Conservation (phyloP, 2,329 filamentous ascomycete species). For the Diaporthe capsici region DNA sequence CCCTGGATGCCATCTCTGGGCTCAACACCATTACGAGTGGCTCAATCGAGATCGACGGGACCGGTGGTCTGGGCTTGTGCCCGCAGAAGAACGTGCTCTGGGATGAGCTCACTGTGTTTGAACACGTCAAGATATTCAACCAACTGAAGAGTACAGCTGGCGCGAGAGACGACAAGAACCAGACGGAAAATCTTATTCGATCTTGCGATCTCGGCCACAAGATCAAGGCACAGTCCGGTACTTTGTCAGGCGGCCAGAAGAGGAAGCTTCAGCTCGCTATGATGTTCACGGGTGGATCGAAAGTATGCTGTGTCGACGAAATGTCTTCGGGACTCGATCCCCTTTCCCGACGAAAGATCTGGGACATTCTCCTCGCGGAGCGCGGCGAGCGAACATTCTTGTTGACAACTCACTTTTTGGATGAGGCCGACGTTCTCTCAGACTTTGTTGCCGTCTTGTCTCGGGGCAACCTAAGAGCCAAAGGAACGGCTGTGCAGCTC, state of each 20-base stretch:
- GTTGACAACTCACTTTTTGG: conserved; percentile 92
- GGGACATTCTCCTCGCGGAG: conserved; percentile 92
- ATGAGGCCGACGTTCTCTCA: conserved; percentile 90
- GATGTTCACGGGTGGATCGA: conserved; percentile 92
- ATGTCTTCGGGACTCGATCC: conserved; percentile 92
- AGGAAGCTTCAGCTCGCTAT: conserved; percentile 92
- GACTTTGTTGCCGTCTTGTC: conserved; percentile 92
- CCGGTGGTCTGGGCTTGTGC: conserved; percentile 86
- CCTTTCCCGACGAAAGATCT: conserved; percentile 88
- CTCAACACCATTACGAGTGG: conserved; percentile 83
- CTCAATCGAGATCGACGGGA: conserved; percentile 81
- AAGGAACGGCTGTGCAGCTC: conserved; percentile 87
- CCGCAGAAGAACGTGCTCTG: conserved; percentile 96
- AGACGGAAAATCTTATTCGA: conserved; percentile 74
- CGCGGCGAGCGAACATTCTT: conserved; percentile 86
- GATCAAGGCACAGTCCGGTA: conserved; percentile 78
- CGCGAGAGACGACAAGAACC: conserved; percentile 67
- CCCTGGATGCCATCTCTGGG: conserved; percentile 88
- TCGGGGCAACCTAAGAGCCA: conserved; percentile 84
- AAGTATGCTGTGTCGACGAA: conserved; percentile 90
- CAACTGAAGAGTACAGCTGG: conserved; percentile 71
- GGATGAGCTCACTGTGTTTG: conserved; percentile 88
- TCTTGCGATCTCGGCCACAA: conserved; percentile 84
- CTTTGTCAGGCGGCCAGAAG: conserved; percentile 91
- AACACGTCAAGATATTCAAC: conserved; percentile 90